Evolutionary conservation across 2,329 filamentous ascomycete species (phyloP).

Genomic region (Aspergillus melleus): DNA sequence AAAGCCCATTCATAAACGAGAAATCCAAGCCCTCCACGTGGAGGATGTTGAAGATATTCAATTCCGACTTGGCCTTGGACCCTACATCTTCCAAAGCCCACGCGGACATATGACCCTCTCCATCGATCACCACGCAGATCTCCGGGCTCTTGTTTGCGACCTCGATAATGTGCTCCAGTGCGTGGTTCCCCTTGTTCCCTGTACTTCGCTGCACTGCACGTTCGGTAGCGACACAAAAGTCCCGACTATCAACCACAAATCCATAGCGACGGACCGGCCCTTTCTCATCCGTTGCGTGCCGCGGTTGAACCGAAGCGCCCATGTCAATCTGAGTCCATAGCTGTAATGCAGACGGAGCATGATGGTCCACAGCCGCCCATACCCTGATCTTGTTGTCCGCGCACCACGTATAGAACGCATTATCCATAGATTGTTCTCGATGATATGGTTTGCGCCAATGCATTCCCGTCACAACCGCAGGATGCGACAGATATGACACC

Average conservation of each 20-base stretch:
- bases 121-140: constrained; percentile 81
- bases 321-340: constrained; percentile 83
- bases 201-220: constrained; percentile 66
- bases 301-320: constrained; percentile 65
- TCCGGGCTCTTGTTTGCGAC: constrained; percentile 84
- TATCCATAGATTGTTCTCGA: constrained; percentile 74
- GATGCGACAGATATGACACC: constrained; percentile 85
- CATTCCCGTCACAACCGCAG: constrained; percentile 73
- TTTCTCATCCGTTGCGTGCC: constrained; percentile 42
- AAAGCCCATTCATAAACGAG: constrained; percentile 34
- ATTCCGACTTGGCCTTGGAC: constrained; percentile 63
- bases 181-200: constrained; percentile 64
- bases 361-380: constrained; percentile 76
- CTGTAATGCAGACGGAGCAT: constrained; percentile 69
- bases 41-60: constrained; percentile 80
- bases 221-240: constrained; percentile 77
- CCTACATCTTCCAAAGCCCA: constrained; percentile 90
- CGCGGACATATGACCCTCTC: constrained; percentile 80
- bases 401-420: constrained; percentile 87
- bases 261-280: constrained; percentile 60
- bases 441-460: constrained; percentile 83
- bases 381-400: constrained; percentile 76
- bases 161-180: constrained; percentile 80
- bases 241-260: constrained; percentile 78
- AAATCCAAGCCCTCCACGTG: constrained; percentile 65